Conservation (phyloP, 2,329 filamentous ascomycete genomes). For the Colletotrichum neosansevieriae region DNA sequence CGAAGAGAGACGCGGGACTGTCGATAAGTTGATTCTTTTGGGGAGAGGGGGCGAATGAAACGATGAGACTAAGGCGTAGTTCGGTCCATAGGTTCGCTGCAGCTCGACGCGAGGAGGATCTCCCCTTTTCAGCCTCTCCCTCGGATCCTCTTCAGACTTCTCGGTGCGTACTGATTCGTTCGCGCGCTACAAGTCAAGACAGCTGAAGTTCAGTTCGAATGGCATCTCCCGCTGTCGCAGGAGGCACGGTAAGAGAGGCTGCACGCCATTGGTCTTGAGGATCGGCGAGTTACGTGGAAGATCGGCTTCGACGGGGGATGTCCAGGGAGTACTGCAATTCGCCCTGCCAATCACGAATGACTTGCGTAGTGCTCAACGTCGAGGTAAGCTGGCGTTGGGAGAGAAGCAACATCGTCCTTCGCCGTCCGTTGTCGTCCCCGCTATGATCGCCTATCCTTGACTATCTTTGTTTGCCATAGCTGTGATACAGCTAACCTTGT, state of each 20-base stretch:
- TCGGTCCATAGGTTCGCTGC: conserved; percentile 6
- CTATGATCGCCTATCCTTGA: too few species aligned
- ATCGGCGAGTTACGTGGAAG: background rate
- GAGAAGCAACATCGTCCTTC: too few species aligned
- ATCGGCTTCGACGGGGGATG: background rate
- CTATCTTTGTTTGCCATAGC: too few species aligned
- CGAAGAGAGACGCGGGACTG: background rate
- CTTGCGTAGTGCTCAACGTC: too few species aligned
- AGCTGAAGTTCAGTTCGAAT: too few species aligned
- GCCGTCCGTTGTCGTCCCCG: too few species aligned
- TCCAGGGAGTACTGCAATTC: background rate
- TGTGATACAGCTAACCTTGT: too few species aligned
- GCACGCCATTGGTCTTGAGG: background rate
- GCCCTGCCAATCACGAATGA: background rate
- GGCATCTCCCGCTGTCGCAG: too few species aligned
- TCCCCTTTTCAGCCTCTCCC: background rate
- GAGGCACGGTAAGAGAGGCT: background rate
- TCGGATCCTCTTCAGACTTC: too few species aligned
- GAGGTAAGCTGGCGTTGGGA: too few species aligned
- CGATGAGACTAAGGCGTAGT: background rate
- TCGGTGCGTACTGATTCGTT: too few species aligned
- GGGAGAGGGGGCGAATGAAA: background rate
- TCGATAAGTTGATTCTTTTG: background rate
- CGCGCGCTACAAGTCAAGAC: too few species aligned
- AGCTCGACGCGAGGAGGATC: background rate